Percentiles rank a stretch among this genome's conserved stretches.
Evolutionary conservation across 106 monocot species (phyloP).

Genomic region (Acorus gramineus): DNA sequence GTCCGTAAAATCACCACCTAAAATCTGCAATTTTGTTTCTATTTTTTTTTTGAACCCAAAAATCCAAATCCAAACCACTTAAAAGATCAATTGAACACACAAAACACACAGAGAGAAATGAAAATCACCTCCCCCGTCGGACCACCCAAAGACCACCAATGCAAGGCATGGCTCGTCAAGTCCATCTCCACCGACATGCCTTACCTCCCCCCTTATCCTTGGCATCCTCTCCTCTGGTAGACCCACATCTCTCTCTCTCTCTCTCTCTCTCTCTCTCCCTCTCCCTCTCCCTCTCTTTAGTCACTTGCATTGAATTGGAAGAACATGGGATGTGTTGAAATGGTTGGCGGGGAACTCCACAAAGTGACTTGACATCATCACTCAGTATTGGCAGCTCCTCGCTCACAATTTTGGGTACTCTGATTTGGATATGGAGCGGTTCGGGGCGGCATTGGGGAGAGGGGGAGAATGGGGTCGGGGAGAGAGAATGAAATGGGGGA

Average conservation of each 20-base stretch:
- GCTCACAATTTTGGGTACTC: slow-evolving; percentile 75
- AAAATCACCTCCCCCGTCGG: too few relatives aligned
- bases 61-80: too few relatives aligned
- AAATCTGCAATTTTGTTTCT: too few relatives aligned
- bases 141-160: background rate
- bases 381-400: slow-evolving; percentile 88
- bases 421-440: slow-evolving; percentile 45
- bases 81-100: too few relatives aligned
- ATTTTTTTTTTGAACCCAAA: too few relatives aligned
- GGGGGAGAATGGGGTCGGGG: background rate
- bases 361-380: slow-evolving; percentile 54
- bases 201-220: slow-evolving; percentile 43
- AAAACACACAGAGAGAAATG: too few relatives aligned
- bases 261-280: background rate
- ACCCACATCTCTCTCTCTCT: too few relatives aligned
- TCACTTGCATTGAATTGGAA: background rate
- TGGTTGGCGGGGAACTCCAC: slow-evolving; percentile 91
- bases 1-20: too few relatives aligned
- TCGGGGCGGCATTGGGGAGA: slow-evolving; percentile 45
- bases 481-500: too few relatives aligned
- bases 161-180: slow-evolving; percentile 90
- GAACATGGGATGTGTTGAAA: slow-evolving; percentile 51
- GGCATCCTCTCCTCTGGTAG: slow-evolving; percentile 80
- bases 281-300: background rate
- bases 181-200: slow-evolving; percentile 97